Evolutionary conservation across 352 stramenopile species (phyloP).

Genomic region (Pythium dissimile): DNA sequence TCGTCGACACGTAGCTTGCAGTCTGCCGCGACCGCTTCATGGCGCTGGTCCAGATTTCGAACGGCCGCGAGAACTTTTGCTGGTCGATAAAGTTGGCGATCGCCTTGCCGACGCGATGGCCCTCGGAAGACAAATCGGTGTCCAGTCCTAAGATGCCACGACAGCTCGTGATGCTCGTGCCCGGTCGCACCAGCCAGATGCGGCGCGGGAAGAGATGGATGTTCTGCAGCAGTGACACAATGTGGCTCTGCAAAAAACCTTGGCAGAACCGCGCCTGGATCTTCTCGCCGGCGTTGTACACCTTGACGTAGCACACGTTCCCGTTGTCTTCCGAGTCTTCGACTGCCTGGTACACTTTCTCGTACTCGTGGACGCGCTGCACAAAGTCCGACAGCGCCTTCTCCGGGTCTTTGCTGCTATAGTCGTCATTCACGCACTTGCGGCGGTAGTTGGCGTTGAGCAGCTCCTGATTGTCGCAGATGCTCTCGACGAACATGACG

Average conservation of each 20-base stretch:
- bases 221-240: conserved; percentile 88
- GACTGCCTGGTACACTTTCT: conserved; percentile 91
- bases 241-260: conserved; percentile 84
- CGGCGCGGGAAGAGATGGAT: conserved; percentile 89
- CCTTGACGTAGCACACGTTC: conserved; percentile 90
- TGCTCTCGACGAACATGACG: conserved; percentile 94
- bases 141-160: conserved; percentile 79
- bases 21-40: conserved; percentile 85
- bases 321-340: conserved; percentile 81
- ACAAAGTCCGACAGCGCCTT: conserved; percentile 88
- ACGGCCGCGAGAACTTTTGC: conserved; percentile 64
- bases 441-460: conserved; percentile 90
- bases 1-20: conserved; percentile 52
- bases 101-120: conserved; percentile 70
- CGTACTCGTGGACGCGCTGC: conserved; percentile 89
- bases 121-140: conserved; percentile 78
- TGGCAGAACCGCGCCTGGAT: conserved; percentile 86
- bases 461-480: conserved; percentile 92
- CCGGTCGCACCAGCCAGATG: conserved; percentile 89
- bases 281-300: conserved; percentile 92
- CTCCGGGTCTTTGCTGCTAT: conserved; percentile 77
- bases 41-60: conserved; percentile 76
- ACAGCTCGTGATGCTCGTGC: conserved; percentile 72
- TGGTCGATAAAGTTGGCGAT: conserved; percentile 86
- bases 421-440: conserved; percentile 89